Percentiles rank a stretch among this genome's conserved stretches.
Conservation (phyloP, 495 filamentous ascomycete species). For the Podospora anserina region DNA sequence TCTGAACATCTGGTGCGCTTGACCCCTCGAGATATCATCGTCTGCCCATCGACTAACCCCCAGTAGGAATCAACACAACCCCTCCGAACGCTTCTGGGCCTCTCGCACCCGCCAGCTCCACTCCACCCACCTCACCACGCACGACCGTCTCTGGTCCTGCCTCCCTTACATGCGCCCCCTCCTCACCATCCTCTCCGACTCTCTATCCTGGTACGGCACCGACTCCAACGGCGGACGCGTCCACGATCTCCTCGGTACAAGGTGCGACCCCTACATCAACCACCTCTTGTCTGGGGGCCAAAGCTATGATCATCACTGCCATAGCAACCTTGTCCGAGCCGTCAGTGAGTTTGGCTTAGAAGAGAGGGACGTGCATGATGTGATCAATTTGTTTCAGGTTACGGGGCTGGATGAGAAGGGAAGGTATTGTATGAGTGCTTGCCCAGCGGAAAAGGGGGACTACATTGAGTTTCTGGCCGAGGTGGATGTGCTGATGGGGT, state of each 20-base stretch:
- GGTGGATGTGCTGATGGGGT: slow-evolving; percentile 67
- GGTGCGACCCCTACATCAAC: slow-evolving; percentile 75
- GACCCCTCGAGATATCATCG: neutral
- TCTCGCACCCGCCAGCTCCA: slow-evolving; percentile 74
- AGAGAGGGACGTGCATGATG: slow-evolving; percentile 75
- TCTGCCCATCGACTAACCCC: neutral
- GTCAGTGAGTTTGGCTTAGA: slow-evolving; percentile 63
- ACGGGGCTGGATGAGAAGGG: slow-evolving; percentile 69
- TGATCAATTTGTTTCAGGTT: slow-evolving; percentile 79
- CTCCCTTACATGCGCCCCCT: slow-evolving; percentile 73
- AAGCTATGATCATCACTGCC: slow-evolving; percentile 72
- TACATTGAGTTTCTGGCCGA: slow-evolving; percentile 78
- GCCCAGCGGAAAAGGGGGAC: slow-evolving; percentile 62
- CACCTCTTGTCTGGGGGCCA: slow-evolving; percentile 62
- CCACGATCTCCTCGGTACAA: slow-evolving; percentile 73
- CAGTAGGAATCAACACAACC: slow-evolving; percentile 62
- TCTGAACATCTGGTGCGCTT: slow-evolving; percentile 60
- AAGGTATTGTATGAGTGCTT: slow-evolving; percentile 72
- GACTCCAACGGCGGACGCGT: slow-evolving; percentile 56
- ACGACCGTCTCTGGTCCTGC: slow-evolving; percentile 72
- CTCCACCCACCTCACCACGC: slow-evolving; percentile 63
- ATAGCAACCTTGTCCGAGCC: slow-evolving; percentile 73
- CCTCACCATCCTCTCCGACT: slow-evolving; percentile 67
- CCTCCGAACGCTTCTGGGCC: slow-evolving; percentile 77
- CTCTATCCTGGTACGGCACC: slow-evolving; percentile 53